Evolutionary conservation across 176 grass and related monocot species (phyloP), one percentile per base, ranked within the genome.

Genomic region (Puya raimondii): DNA sequence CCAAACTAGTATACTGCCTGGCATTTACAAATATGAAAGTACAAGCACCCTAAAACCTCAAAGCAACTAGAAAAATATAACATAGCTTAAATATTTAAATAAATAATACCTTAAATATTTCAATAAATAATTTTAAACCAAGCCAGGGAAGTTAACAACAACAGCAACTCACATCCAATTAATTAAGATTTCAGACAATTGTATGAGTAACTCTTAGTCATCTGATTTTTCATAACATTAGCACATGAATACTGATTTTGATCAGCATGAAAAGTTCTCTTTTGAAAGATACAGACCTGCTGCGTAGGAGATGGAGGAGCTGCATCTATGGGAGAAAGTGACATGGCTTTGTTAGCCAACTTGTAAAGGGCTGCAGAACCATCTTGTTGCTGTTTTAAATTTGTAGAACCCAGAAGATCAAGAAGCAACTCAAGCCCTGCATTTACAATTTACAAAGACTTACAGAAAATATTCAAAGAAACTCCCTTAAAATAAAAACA

Each of bases 281-380:
- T 26, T 54, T 52, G 5, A 42, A 42, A 42, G 33, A 47, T 47
- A n/a, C 68, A 64, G 69, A 99, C 95, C 95, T 99, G 95, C 70
- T 90, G 85, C 58, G 80, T 94, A 80, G 95, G 95, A 66, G 95
- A 99, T 65, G 85, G 87, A 79, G 95, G 95, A 21, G 95, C 95
- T 47, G 90, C 82, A 80, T 99, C 95, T 78, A 94, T 87, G 26
- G 90, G 87, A 84, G 80, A 99, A 70, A 99, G 84, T 82, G 85
- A 74, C 54, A 80, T 88, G 76, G 87, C 85, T 87, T 99, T 99
- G 77, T 94, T 94, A 56, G 95, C 90, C 66, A 99, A 72, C 81
- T 99, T 99, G 78, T 88, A 94, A 20, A 99, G 74, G 69, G 90
- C 95, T 70, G 81, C 82, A 4, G 95, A 91, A 73, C 90, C 90